These are phyloP conservation scores for Teunomyces aglyptinius DNA, from an alignment of 805 yeast genomes.

Conservation along the genomic window DNA sequence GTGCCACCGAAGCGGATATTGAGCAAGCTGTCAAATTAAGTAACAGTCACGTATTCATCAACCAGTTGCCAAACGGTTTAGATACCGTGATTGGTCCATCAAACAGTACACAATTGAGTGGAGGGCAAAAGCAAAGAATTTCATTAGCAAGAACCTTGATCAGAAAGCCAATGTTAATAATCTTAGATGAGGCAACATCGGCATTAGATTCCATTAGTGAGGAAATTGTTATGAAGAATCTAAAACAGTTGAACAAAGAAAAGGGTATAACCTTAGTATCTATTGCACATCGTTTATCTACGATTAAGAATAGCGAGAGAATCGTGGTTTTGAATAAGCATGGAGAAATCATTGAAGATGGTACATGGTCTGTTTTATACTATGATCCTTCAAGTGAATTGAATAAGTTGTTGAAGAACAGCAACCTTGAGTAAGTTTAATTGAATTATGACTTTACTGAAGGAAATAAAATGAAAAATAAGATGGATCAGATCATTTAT, in stretches of 20 bases:
- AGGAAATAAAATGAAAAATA: too few species aligned
- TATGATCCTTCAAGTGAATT: slow-evolving; percentile 30
- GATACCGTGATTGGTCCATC: slow-evolving; percentile 80
- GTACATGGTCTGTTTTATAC: slow-evolving; percentile 27
- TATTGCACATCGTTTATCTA: slow-evolving; percentile 88
- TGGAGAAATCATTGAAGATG: slow-evolving; percentile 69
- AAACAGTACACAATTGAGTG: slow-evolving; percentile 73
- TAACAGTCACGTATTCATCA: slow-evolving; percentile 67
- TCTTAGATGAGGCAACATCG: slow-evolving; percentile 92
- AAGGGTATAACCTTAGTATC: slow-evolving; percentile 72
- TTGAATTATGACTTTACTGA: too few species aligned
- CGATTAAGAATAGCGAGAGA: slow-evolving; percentile 78
- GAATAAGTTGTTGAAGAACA: slow-evolving; percentile 33
- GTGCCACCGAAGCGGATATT: slow-evolving; percentile 60
- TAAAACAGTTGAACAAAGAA: slow-evolving; percentile 51
- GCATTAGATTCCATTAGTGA: slow-evolving; percentile 90
- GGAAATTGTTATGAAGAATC: slow-evolving; percentile 74
- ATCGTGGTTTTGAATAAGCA: slow-evolving; percentile 62
- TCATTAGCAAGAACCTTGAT: slow-evolving; percentile 87
- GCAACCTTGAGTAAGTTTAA: slow-evolving; percentile 1
- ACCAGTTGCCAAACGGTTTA: slow-evolving; percentile 75
- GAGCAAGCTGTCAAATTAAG: slow-evolving; percentile 63
- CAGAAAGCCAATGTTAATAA: slow-evolving; percentile 72
- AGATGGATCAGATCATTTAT: too few species aligned
- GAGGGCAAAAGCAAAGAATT: slow-evolving; percentile 93